Percentiles rank a stretch among this genome's conserved stretches.
These are phyloP conservation scores for Mycena filopes DNA, from an alignment of 768 basidiomycete species.

Conservation along the genomic window DNA sequence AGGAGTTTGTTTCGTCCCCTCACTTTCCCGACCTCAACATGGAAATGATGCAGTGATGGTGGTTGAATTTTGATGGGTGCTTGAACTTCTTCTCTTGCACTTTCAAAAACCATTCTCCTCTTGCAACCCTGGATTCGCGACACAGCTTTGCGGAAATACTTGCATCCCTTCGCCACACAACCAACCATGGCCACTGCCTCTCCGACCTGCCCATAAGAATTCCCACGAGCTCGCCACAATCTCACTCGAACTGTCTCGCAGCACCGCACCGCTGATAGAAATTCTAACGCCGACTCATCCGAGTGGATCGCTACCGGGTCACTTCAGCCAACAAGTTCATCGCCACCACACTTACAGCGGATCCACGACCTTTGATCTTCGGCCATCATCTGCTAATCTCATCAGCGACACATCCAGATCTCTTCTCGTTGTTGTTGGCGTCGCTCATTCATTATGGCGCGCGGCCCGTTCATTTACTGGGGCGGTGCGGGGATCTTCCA, in stretches of 20 bases:
- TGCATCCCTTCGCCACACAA: not conserved
- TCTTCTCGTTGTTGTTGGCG: not conserved
- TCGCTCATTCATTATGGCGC: constrained; percentile 1
- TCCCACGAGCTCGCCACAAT: not conserved
- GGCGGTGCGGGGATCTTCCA: constrained; percentile 8
- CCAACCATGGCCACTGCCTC: not conserved
- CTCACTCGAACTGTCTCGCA: not conserved
- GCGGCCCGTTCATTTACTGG: constrained; percentile 5
- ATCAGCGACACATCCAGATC: not conserved
- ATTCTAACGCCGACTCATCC: not conserved
- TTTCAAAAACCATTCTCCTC: too few species aligned
- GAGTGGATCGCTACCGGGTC: not conserved
- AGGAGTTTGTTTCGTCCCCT: too few species aligned
- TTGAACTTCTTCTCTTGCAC: too few species aligned
- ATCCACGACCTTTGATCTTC: not conserved
- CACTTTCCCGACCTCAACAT: too few species aligned
- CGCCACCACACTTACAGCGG: not conserved
- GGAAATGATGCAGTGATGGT: too few species aligned
- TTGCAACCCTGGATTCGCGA: too few species aligned
- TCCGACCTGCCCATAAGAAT: not conserved
- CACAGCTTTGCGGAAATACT: not conserved
- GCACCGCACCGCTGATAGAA: constrained; percentile 12
- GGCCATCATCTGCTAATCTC: not conserved
- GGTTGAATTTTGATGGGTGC: too few species aligned
- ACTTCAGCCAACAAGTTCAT: not conserved